Conservation (phyloP, 306 rosid genomes). For the Cercis canadensis region DNA sequence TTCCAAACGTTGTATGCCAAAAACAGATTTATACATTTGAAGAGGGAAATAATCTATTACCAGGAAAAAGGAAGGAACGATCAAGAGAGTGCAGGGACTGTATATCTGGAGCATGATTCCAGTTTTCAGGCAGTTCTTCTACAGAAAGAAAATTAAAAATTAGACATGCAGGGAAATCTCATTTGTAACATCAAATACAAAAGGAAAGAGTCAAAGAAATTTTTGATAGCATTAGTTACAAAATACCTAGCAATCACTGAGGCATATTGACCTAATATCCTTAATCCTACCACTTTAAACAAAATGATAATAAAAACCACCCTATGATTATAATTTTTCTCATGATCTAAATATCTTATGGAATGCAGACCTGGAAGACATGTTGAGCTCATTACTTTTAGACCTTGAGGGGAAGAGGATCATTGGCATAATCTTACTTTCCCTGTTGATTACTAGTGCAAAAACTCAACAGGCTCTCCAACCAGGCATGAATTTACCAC, state of each 20-base stretch:
- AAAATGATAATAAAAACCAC: conserved; percentile 13
- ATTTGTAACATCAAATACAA: conserved; percentile 20
- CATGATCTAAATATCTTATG: background rate
- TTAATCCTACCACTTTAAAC: conserved; percentile 30
- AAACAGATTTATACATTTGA: conserved; percentile 33
- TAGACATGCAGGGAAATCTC: conserved; percentile 36
- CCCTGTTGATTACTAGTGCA: background rate
- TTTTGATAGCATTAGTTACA: background rate
- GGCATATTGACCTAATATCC: background rate
- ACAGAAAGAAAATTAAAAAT: conserved; percentile 46
- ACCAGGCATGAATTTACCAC: conserved; percentile 14
- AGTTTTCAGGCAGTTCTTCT: conserved; percentile 87
- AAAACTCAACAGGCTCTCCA: conserved; percentile 16
- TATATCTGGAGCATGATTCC: conserved; percentile 75
- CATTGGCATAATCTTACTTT: conserved; percentile 4
- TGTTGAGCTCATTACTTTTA: conserved; percentile 18
- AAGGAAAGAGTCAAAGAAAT: conserved; percentile 23
- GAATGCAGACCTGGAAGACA: background rate
- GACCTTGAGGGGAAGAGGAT: conserved; percentile 15
- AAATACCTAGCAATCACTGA: background rate
- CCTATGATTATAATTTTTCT: conserved; percentile 16
- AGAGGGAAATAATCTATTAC: conserved; percentile 55
- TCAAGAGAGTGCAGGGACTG: conserved; percentile 69
- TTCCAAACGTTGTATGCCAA: conserved; percentile 40
- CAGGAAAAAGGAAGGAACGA: conserved; percentile 90